These are phyloP conservation scores for Posidonia australis DNA, from an alignment of 106 monocot genomes.

Conservation along the genomic window DNA sequence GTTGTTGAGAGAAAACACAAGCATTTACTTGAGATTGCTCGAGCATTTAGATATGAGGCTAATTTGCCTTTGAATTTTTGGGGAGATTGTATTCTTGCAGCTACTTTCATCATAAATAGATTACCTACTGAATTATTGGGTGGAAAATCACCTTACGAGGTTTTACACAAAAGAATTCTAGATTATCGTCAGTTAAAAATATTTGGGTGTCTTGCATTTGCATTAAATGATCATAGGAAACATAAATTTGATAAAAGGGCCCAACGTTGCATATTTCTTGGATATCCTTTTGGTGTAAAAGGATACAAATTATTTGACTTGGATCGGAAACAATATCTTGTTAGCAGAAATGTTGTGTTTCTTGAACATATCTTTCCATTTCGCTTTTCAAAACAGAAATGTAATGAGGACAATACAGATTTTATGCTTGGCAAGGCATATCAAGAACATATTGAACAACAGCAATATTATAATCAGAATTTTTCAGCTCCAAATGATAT, in stretches of 20 bases:
- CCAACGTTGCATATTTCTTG: neutral
- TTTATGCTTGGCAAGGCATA: no score
- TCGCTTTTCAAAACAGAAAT: no score
- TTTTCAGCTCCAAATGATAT: no score
- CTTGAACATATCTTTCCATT: neutral
- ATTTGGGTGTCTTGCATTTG: slow-evolving; percentile 17
- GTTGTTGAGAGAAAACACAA: slow-evolving; percentile 11
- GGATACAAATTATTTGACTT: neutral
- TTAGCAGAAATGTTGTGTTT: neutral
- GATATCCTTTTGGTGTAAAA: neutral
- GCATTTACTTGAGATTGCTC: slow-evolving; percentile 7
- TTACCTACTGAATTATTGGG: neutral
- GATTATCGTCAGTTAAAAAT: neutral
- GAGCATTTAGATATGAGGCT: neutral
- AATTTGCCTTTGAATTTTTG: slow-evolving; percentile 2
- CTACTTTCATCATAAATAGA: slow-evolving; percentile 4
- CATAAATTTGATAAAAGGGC: neutral
- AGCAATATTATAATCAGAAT: no score
- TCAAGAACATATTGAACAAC: no score
- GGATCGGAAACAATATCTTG: neutral
- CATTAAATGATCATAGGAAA: neutral
- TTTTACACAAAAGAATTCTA: neutral
- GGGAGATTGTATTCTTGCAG: slow-evolving; percentile 2
- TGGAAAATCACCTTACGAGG: slow-evolving; percentile 2
- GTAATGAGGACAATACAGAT: no score